These are phyloP conservation scores for Porphyrellus sp. DNA, from an alignment of 1,284 basidiomycete species.

Conservation along the genomic window DNA sequence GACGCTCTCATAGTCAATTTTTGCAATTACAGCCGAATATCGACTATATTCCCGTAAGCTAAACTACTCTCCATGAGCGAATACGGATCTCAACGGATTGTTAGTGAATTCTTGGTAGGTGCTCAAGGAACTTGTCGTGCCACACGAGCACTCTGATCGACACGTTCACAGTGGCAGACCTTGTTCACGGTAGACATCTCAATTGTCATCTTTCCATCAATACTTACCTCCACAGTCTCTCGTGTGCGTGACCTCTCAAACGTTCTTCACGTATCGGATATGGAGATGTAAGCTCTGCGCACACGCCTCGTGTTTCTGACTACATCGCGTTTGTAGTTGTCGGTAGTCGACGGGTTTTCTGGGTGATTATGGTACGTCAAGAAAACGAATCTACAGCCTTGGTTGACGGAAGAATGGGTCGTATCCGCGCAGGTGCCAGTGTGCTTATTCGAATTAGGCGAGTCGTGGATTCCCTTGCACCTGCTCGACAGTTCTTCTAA, in stretches of 20 bases:
- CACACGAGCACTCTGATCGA: not conserved
- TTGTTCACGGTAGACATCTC: conserved; percentile 1
- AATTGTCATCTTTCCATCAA: not conserved
- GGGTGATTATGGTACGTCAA: not conserved
- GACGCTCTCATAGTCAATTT: not conserved
- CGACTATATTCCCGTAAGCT: conserved; percentile 1
- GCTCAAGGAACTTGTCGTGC: not conserved
- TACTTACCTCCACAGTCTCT: not conserved
- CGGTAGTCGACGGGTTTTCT: not conserved
- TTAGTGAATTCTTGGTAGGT: conserved; percentile 9
- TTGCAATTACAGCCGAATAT: not conserved
- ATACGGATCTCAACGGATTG: not conserved
- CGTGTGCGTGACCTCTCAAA: not conserved
- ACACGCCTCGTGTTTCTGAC: not conserved
- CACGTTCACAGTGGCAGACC: not conserved
- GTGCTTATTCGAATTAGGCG: conserved; percentile 6
- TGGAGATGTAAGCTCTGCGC: conserved; percentile 5
- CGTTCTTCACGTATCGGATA: conserved; percentile 8
- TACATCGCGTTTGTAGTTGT: not conserved
- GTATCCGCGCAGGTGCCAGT: not conserved
- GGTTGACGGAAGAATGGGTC: not conserved
- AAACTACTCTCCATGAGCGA: not conserved
- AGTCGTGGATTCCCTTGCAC: not conserved
- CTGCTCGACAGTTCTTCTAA: not conserved
- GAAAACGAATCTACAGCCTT: not conserved